Evolutionary conservation across 305 asterid species (phyloP).

Genomic region (Fraxinus paxiana): DNA sequence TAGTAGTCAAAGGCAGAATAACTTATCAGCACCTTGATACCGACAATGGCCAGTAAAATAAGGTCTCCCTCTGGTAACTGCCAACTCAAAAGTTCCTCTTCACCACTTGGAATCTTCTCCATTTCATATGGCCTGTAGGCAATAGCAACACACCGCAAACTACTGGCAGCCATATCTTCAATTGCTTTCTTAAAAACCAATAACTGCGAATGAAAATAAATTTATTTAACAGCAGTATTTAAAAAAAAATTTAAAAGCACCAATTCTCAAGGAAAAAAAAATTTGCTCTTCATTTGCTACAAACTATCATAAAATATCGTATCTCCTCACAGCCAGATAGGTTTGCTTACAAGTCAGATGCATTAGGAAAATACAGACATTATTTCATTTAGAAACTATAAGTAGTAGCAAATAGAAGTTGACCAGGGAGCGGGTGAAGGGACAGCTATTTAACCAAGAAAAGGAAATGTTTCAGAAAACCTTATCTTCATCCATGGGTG

Average conservation of each 20-base stretch:
- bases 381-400: background rate
- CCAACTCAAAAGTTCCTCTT: constrained; percentile 73
- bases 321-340: background rate
- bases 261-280: background rate
- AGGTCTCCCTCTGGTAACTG: constrained; percentile 75
- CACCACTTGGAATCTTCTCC: constrained; percentile 60
- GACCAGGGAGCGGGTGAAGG: background rate
- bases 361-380: background rate
- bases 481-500: constrained; percentile 60
- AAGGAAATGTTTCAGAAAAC: constrained; percentile 29
- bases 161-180: constrained; percentile 73
- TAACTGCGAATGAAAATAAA: constrained; percentile 39
- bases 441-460: background rate
- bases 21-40: constrained; percentile 64
- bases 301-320: background rate
- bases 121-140: constrained; percentile 48
- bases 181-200: constrained; percentile 55
- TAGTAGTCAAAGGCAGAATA: constrained; percentile 1
- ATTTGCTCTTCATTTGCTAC: background rate
- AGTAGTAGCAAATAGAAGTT: background rate
- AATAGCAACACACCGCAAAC: constrained; percentile 88
- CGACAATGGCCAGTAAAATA: constrained; percentile 74
- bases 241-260: background rate
- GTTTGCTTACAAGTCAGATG: background rate
- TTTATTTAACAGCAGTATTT: constrained; percentile 15